Evolutionary conservation across 495 filamentous ascomycete genomes (phyloP), one percentile per base, ranked within the genome.

Genomic region (Emericellopsis terricola): DNA sequence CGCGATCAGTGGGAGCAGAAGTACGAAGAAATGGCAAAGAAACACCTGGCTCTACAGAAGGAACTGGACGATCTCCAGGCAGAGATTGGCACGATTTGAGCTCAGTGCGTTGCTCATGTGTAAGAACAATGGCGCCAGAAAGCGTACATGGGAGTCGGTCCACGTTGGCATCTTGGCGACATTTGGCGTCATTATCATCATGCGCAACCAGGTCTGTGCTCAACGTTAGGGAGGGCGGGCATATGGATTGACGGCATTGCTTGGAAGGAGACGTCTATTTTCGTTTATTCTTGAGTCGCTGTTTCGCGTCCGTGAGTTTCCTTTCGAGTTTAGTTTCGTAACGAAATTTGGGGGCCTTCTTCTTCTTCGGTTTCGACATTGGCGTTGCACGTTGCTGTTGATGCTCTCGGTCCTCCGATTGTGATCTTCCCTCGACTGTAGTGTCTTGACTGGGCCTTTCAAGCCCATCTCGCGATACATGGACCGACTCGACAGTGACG

Each of bases 1-100:
- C 76, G 79, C 42, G 83, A 94, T 55, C 66, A 81, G 54, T 94
- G 85, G 84, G 91, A 96, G 66, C 48, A 61, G 58, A 94, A 96
- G 66, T 96, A 86, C 59, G 91, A 94, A 61, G 89, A 94, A 53
- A 84, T 89, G 73, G 50, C 71, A 40, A 78, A 85, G 74, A 93
- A 93, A 62, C 78, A 85, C 65, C 56, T 60, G 39, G 51, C 57
- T n/a, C 64, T 84, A 39, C 73, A 93, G 70, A 85, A 85, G 68
- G 87, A 96, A 51, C 64, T 96, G 36, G 79, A 91, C 41, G 76
- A 87, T 37, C 78, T 96, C 59, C 76, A 81, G 57, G 50, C 59
- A 40, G 84, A 93, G 56, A 81, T 97, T 53, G 78, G 76, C 66
- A 85, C 81, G 57, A 82, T 96, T 55, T 96, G 76, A 71, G 52